Conservation (phyloP, 2,329 filamentous ascomycete species). For the Acephala macrosclerotiorum region DNA sequence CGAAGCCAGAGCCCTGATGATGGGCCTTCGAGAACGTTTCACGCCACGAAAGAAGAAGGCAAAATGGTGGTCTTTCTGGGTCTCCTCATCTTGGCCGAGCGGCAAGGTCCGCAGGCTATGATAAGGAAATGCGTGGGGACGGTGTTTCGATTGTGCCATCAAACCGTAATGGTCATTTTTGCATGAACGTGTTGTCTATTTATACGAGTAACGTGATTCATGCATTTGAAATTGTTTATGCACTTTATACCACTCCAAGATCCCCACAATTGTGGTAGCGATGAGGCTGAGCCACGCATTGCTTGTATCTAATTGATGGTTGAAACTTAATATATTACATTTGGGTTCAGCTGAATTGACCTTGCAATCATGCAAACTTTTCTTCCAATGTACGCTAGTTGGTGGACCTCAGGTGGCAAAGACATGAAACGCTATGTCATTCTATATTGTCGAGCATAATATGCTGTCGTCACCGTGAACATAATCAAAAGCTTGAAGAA, state of each 20-base stretch:
- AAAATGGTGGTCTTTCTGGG: conserved; percentile 15
- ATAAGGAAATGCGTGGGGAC: conserved; percentile 28
- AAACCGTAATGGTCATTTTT: conserved; percentile 9
- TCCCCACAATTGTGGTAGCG: conserved; percentile 13
- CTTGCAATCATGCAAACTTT: conserved; percentile 9
- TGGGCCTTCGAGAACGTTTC: conserved; percentile 44
- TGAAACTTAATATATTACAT: conserved; percentile 12
- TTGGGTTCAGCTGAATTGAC: neutral
- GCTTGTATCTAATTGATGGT: conserved; percentile 17
- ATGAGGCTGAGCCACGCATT: conserved; percentile 16
- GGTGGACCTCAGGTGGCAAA: neutral
- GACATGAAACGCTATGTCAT: conserved; percentile 12
- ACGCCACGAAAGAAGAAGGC: conserved; percentile 34
- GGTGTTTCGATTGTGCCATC: conserved; percentile 25
- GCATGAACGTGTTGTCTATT: conserved; percentile 31
- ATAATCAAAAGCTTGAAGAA: conserved; percentile 48
- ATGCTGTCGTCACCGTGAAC: conserved; percentile 33
- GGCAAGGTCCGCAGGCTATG: conserved; percentile 32
- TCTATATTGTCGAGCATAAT: conserved; percentile 10
- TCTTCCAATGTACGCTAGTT: neutral
- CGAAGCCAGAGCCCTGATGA: conserved; percentile 35
- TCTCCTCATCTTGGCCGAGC: conserved; percentile 14
- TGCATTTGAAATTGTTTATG: conserved; percentile 29
- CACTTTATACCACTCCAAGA: conserved; percentile 19
- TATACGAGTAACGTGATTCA: conserved; percentile 28